Conservation (phyloP, 768 basidiomycete species). For the Leccinum boreale region DNA sequence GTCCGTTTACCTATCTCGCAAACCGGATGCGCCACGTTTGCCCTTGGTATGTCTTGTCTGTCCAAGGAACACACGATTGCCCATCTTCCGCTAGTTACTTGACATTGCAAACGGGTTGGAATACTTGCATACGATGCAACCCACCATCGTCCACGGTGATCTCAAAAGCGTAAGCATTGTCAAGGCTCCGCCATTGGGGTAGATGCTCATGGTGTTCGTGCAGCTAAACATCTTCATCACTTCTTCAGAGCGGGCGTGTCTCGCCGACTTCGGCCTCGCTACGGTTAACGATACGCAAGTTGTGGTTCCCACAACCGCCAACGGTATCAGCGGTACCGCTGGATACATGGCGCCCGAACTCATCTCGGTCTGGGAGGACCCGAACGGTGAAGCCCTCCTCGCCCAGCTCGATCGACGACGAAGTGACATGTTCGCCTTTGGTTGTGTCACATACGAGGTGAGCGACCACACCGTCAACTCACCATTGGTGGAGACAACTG, state of each 20-base stretch:
- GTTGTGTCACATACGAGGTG: slow-evolving; percentile 35
- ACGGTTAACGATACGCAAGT: slow-evolving; percentile 15
- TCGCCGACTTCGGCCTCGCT: slow-evolving; percentile 33
- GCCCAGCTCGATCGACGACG: slow-evolving; percentile 24
- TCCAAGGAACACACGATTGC: neutral
- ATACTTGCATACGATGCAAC: slow-evolving; percentile 37
- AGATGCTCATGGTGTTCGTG: neutral
- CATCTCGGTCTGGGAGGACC: slow-evolving; percentile 6
- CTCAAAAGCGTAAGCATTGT: slow-evolving; percentile 37
- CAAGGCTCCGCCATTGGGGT: neutral
- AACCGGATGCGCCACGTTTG: slow-evolving; percentile 27
- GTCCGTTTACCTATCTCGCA: slow-evolving; percentile 24
- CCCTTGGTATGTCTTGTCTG: slow-evolving; percentile 28
- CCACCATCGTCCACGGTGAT: slow-evolving; percentile 43
- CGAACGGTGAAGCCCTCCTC: slow-evolving; percentile 9
- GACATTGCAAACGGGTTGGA: slow-evolving; percentile 37
- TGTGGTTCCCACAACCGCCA: slow-evolving; percentile 12
- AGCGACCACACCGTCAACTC: neutral
- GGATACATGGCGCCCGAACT: slow-evolving; percentile 31
- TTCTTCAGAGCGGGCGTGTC: slow-evolving; percentile 24
- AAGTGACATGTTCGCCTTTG: slow-evolving; percentile 36
- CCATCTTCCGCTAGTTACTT: slow-evolving; percentile 28
- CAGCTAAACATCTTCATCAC: slow-evolving; percentile 31
- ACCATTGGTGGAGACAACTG: neutral
- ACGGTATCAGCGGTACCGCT: slow-evolving; percentile 19